Conservation (phyloP, 768 basidiomycete species). For the Termitomyces sp. region DNA sequence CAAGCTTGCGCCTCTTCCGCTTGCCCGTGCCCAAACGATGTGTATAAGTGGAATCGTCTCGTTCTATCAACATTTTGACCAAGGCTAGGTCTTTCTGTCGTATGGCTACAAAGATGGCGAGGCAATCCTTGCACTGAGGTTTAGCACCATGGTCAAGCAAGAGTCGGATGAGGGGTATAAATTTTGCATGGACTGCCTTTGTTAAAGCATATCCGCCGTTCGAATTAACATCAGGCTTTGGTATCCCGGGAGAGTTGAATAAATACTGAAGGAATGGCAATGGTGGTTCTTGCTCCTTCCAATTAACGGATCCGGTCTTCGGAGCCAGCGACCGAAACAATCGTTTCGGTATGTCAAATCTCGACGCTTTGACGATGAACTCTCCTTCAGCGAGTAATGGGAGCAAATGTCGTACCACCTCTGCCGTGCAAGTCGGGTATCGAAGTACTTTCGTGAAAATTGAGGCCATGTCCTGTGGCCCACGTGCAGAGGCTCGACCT, state of each 20-base stretch:
- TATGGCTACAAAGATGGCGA: conserved; percentile 78
- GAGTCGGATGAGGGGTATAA: conserved; percentile 60
- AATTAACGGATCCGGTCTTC: conserved; percentile 22
- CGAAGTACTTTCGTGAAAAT: conserved; percentile 49
- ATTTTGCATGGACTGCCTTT: conserved; percentile 65
- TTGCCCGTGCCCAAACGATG: conserved; percentile 18
- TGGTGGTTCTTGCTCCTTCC: conserved; percentile 49
- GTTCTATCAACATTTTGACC: conserved; percentile 75
- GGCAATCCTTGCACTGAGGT: conserved; percentile 50
- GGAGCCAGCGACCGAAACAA: conserved; percentile 54
- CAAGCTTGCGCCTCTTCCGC: conserved; percentile 47
- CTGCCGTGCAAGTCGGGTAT: conserved; percentile 54
- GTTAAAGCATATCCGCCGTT: conserved; percentile 80
- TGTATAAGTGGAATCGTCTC: conserved; percentile 21
- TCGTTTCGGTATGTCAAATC: conserved; percentile 56
- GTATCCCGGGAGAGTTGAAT: conserved; percentile 33
- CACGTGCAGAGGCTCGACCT: conserved; percentile 17
- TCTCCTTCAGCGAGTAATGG: conserved; percentile 32
- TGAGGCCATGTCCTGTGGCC: conserved; percentile 15
- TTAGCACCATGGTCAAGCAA: conserved; percentile 72
- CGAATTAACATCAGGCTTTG: conserved; percentile 52
- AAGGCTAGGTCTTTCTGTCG: conserved; percentile 59
- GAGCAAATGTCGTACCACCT: conserved; percentile 40
- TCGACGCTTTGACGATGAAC: conserved; percentile 1
- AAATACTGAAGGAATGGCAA: conserved; percentile 62